phyloP scores from a whole-genome alignment of 257 asterid genomes.

The Nicotiana knightiana region DNA sequence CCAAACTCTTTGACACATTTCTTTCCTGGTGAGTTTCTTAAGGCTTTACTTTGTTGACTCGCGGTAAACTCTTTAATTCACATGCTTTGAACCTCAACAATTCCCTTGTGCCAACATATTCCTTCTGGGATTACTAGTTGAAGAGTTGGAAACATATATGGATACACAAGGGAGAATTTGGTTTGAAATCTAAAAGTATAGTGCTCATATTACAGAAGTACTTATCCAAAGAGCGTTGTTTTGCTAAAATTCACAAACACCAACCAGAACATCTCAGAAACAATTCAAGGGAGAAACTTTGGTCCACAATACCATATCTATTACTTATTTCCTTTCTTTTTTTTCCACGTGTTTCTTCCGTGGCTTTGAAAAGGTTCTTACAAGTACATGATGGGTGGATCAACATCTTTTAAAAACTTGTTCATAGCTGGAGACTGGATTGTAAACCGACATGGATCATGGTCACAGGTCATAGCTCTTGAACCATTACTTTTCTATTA shows the following conservation, averaged over 20 bases:
- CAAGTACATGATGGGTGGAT: constrained; percentile 56
- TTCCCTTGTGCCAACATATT: not conserved
- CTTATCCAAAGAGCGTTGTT: no score
- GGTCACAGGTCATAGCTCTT: constrained; percentile 41
- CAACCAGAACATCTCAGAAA: no score
- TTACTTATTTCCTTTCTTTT: no score
- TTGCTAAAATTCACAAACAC: no score
- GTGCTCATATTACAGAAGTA: no score
- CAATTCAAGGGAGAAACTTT: no score
- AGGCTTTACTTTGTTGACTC: not conserved
- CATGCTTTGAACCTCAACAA: not conserved
- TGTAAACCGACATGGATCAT: constrained; percentile 48
- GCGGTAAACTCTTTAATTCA: not conserved
- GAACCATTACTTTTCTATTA: not conserved
- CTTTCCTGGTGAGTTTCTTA: constrained; percentile 43
- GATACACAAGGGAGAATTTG: no score
- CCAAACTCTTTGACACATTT: constrained; percentile 52
- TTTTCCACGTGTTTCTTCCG: no score
- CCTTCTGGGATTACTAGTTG: no score
- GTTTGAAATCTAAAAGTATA: no score
- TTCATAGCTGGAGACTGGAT: constrained; percentile 70
- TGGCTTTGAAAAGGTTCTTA: constrained; percentile 36
- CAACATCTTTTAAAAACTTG: constrained; percentile 48
- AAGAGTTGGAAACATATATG: no score
- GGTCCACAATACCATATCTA: no score